Base-by-base conservation (phyloP, 345 rosid species). In the Passiflora organensis region DNA sequence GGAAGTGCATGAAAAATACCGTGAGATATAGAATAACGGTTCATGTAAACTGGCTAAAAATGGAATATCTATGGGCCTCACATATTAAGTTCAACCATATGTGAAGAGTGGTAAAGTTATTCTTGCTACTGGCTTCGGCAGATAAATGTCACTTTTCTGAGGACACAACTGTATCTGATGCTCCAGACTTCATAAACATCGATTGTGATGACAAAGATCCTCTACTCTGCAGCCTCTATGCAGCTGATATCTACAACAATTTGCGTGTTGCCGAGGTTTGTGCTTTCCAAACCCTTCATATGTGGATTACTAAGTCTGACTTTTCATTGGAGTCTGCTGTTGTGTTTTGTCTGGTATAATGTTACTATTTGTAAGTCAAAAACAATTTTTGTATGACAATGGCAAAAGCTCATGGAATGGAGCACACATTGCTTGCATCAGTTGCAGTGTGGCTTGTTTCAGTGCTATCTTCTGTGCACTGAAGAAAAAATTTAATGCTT, bases 241-340 rank as follows among this genome's bases (percentile, higher is more conserved):
- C 88, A 43, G 67, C 73, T 43, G 95, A 88, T 36, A 83, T 91
- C 49, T 80, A 82, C 56, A 57, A 63, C 55, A 83, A 79, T 73
- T 67, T 85, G 72, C 82, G 78, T 46, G 85, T 77, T 76, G 83
- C 93, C 45, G 98, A 91, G 91, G 98, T 87, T 62, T 55, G 82
- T 65, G 12, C 49, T 37, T 13, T 66, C 25, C 13, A 13, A 28
- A 32, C 11, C 23, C 23, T 20, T 21, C n/a, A 23, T 5, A n/a
- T 11, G 6, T 43, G 48, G 15, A 6, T 13, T 20, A 42, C 13
- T 15, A 5, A 6, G 9, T 1, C 9, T 55, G 13, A 52, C 25
- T 6, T 48, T 6, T 41, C 18, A 25, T 51, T 50, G 13, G n/a
- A 0, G 1, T 50, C 18, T 16, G 0, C 4, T n/a, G 3, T 25